Base-by-base conservation (phyloP, 306 rosid genomes). In the Cicer yamashitae region DNA sequence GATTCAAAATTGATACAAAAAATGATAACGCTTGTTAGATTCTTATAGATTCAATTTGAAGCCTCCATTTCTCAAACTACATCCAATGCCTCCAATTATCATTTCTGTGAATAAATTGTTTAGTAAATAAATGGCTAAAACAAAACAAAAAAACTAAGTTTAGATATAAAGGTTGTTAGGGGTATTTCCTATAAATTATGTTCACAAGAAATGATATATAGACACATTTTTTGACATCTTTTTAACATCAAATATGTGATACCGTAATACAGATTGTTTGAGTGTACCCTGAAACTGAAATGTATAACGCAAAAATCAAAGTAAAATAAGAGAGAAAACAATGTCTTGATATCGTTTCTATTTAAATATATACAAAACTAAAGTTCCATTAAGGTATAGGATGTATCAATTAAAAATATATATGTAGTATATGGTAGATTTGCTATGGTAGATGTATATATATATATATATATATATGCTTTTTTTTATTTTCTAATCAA, bases 31-130 rank as follows among this genome's bases (percentile, higher is more conserved):
- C 74, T 15, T 44, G 67, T 6, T 74, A 48, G 30, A 81, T 41
- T 62, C 15, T 65, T 17, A 14, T n/a, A 63, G 40, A 57, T 64
- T 75, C 89, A 88, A 67, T 90, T 85, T 17, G 93, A 85, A 73
- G 88, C 88, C 87, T 94, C 97, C 97, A 90, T 88, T 83, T 94
- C 96, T 97, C 97, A 91, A 57, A 91, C 94, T 67, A 90, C 60
- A 56, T 88, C 90, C 89, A 91, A 48, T 25, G 97, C 96, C 77
- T 91, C 96, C 79, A 25, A 25, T 64, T n/a, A 40, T 13, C 8
- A 18, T 74, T 13, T 63, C 25, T 50, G 59, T 8, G 18, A 8
- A 53, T 17, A 17, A 53, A 17, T 8, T 17, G 30, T 7, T 53
- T 7, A 17, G 6, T 3, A 53, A 48, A 10, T 6, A n/a, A 1